phyloP scores from a whole-genome alignment of 2,329 filamentous ascomycete genomes.

The Juglanconis sp. region DNA sequence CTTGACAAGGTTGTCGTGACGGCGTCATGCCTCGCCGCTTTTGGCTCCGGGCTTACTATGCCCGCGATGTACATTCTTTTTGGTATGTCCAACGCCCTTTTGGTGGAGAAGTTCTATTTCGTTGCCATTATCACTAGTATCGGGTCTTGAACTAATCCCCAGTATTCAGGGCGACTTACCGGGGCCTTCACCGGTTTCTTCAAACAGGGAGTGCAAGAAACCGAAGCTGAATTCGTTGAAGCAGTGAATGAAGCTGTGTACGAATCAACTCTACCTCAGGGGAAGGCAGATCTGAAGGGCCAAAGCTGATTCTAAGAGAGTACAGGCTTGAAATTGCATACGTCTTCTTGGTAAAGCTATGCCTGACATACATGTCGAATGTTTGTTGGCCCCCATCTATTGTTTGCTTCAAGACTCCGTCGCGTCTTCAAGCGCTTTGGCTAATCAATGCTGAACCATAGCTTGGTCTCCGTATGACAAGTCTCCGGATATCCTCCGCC shows the following conservation, averaged over 20 bases:
- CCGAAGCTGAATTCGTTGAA: slow-evolving; percentile 25
- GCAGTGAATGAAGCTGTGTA: slow-evolving; percentile 29
- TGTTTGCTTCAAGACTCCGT: no score
- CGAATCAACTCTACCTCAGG: slow-evolving; percentile 5
- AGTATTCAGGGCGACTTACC: slow-evolving; percentile 26
- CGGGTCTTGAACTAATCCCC: slow-evolving; percentile 27
- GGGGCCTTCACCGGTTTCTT: slow-evolving; percentile 31
- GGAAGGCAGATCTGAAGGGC: no score
- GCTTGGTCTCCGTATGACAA: slow-evolving; percentile 56
- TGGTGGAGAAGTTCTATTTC: background rate
- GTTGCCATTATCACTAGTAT: no score
- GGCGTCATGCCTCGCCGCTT: slow-evolving; percentile 47
- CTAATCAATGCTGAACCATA: slow-evolving; percentile 10
- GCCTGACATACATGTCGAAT: slow-evolving; percentile 51
- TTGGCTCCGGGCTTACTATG: slow-evolving; percentile 52
- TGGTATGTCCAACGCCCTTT: slow-evolving; percentile 37
- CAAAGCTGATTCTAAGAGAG: slow-evolving; percentile 19
- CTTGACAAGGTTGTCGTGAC: slow-evolving; percentile 48
- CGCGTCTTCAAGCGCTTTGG: background rate
- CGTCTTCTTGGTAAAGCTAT: slow-evolving; percentile 64
- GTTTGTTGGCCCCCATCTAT: slow-evolving; percentile 17
- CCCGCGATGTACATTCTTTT: slow-evolving; percentile 60
- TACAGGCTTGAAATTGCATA: slow-evolving; percentile 63
- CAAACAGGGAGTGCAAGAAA: slow-evolving; percentile 21
- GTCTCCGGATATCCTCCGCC: slow-evolving; percentile 57